Conservation (phyloP, 805 yeast species). For the Hanseniaspora opuntiae region DNA sequence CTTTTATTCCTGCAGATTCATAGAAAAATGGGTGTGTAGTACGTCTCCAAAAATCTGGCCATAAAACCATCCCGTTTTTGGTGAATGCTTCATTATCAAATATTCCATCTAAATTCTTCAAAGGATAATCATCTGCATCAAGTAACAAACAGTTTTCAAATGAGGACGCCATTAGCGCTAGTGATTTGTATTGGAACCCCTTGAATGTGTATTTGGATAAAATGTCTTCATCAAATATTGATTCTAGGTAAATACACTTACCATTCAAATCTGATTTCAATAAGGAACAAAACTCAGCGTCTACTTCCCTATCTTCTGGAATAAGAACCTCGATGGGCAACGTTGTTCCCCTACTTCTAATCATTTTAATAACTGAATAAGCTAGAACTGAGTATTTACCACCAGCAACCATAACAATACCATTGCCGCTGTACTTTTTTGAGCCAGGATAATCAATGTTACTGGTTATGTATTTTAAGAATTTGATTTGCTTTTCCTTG, state of each 20-base stretch:
- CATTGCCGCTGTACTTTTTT: conserved; percentile 20
- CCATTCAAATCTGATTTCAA: conserved; percentile 33
- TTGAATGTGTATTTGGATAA: conserved; percentile 36
- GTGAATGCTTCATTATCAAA: conserved; percentile 46
- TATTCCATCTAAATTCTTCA: conserved; percentile 46
- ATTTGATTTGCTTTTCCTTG: conserved; percentile 16
- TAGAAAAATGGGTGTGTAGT: conserved; percentile 64
- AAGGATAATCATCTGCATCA: conserved; percentile 68
- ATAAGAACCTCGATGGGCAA: conserved; percentile 68
- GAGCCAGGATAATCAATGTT: conserved; percentile 15
- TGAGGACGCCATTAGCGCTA: conserved; percentile 58
- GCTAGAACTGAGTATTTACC: conserved; percentile 65
- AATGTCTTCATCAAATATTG: conserved; percentile 38
- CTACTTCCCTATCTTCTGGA: conserved; percentile 51
- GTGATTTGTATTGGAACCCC: conserved; percentile 56
- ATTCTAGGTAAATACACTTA: conserved; percentile 50
- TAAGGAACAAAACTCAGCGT: conserved; percentile 53
- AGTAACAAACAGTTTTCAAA: conserved; percentile 58
- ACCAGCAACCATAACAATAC: conserved; percentile 65
- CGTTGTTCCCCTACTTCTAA: conserved; percentile 45
- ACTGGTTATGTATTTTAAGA: conserved; percentile 14
- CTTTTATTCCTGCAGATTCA: conserved; percentile 46
- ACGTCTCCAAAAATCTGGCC: conserved; percentile 88
- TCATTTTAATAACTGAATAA: conserved; percentile 46
- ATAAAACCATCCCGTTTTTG: conserved; percentile 39